phyloP scores from a whole-genome alignment of 805 yeast genomes.

The Wickerhamiella bombiphila region DNA sequence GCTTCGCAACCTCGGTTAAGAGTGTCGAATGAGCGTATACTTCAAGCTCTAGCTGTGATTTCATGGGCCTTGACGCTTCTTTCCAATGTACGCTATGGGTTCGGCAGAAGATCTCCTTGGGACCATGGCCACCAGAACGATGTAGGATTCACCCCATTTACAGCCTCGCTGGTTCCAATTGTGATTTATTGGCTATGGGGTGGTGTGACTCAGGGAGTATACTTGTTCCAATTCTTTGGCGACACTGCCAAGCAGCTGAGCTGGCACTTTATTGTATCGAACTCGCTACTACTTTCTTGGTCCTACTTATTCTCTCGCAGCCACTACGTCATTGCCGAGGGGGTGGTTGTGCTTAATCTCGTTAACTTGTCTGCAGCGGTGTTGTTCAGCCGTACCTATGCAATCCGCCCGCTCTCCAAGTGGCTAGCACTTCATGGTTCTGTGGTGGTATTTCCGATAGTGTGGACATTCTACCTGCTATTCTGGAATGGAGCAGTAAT shows the following conservation, averaged over 20 bases:
- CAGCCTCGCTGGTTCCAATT: constrained; percentile 28
- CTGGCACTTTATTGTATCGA: constrained; percentile 50
- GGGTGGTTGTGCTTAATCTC: constrained; percentile 45
- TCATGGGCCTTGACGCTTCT: constrained; percentile 43
- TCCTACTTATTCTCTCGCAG: constrained; percentile 41
- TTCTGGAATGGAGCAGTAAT: constrained; percentile 80
- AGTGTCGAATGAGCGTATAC: constrained; percentile 4
- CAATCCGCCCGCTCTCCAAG: constrained; percentile 35
- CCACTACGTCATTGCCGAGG: constrained; percentile 44
- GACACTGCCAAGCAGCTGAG: constrained; percentile 27
- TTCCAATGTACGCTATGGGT: constrained; percentile 41
- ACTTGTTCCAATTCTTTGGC: constrained; percentile 21
- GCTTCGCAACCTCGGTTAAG: not conserved
- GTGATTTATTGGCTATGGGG: constrained; percentile 45
- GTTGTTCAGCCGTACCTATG: constrained; percentile 44
- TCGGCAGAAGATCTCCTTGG: constrained; percentile 37
- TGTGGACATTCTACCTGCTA: constrained; percentile 58
- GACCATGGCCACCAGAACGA: constrained; percentile 32
- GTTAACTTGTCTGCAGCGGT: constrained; percentile 42
- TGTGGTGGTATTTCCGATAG: constrained; percentile 51
- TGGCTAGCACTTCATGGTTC: constrained; percentile 53
- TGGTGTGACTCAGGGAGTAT: constrained; percentile 35
- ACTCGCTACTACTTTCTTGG: constrained; percentile 51
- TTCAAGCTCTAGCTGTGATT: constrained; percentile 33
- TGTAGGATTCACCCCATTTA: constrained; percentile 55